phyloP scores from a whole-genome alignment of 371 early-diverging fungal genomes.

The Phascolomyces articulosus region DNA sequence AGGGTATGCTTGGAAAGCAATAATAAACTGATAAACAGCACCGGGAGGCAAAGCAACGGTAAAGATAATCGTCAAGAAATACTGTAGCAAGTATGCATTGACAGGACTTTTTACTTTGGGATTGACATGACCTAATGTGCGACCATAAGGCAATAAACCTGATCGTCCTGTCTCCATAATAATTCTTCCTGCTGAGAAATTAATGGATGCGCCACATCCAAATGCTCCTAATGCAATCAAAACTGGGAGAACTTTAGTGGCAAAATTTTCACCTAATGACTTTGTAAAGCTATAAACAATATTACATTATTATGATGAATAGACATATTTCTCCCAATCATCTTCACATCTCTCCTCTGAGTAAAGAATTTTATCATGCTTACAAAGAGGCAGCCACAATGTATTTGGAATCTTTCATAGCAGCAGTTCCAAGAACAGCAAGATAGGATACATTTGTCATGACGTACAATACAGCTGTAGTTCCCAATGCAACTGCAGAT shows the following conservation, averaged over 20 bases:
- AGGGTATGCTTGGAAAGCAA: constrained; percentile 44
- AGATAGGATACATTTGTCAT: constrained; percentile 45
- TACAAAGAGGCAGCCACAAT: constrained; percentile 51
- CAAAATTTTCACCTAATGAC: constrained; percentile 42
- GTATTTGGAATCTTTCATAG: constrained; percentile 39
- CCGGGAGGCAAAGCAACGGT: constrained; percentile 45
- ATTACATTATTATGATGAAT: neutral
- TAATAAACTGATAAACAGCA: constrained; percentile 42
- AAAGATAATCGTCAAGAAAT: constrained; percentile 34
- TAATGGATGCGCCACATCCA: constrained; percentile 39
- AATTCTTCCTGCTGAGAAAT: constrained; percentile 35
- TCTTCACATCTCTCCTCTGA: too few relatives aligned
- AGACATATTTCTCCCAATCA: too few relatives aligned
- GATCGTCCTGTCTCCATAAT: constrained; percentile 45
- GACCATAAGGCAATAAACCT: constrained; percentile 45
- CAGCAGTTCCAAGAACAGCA: constrained; percentile 31
- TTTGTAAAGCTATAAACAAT: constrained; percentile 32
- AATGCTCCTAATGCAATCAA: constrained; percentile 39
- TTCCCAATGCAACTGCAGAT: constrained; percentile 30
- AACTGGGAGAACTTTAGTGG: constrained; percentile 34
- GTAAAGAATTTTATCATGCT: too few relatives aligned
- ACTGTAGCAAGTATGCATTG: constrained; percentile 42
- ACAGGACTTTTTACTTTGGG: constrained; percentile 36
- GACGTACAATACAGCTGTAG: constrained; percentile 33
- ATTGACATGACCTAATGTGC: constrained; percentile 37